phyloP scores from a whole-genome alignment of 257 asterid species.

The Echites panduratus region DNA sequence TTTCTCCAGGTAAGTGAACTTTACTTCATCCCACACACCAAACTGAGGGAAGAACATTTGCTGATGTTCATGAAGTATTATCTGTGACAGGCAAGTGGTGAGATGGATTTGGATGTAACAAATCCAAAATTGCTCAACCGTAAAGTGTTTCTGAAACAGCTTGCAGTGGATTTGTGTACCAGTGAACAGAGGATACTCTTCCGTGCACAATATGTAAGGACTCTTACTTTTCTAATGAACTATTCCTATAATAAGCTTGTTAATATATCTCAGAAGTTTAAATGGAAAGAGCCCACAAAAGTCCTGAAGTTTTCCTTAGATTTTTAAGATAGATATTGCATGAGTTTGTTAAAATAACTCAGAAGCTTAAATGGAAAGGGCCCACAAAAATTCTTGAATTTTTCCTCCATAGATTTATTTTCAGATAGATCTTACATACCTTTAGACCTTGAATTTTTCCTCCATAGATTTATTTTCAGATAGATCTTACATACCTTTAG shows the following conservation, averaged over 20 bases:
- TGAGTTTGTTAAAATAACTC: too few species aligned
- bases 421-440: too few species aligned
- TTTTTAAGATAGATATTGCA: not conserved
- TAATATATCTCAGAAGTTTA: not conserved
- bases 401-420: too few species aligned
- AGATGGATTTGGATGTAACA: slow-evolving; percentile 87
- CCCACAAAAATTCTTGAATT: too few species aligned
- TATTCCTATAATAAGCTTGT: not conserved
- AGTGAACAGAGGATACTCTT: slow-evolving; percentile 80
- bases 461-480: too few species aligned
- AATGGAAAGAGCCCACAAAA: not conserved
- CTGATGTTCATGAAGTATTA: not conserved
- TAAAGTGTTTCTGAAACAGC: slow-evolving; percentile 77
- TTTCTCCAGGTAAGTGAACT: slow-evolving; percentile 64
- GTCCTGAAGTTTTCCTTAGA: not conserved
- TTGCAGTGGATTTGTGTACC: slow-evolving; percentile 78
- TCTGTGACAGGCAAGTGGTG: slow-evolving; percentile 62
- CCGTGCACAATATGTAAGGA: slow-evolving; percentile 88
- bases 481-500: not conserved
- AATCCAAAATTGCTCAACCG: slow-evolving; percentile 85
- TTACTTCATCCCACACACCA: slow-evolving; percentile 1
- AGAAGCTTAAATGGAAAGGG: too few species aligned
- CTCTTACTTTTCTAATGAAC: not conserved
- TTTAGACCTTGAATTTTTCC: too few species aligned
- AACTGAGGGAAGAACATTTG: too few species aligned